Conservation (phyloP, 805 yeast genomes). For the Ogataea salicorniae region DNA sequence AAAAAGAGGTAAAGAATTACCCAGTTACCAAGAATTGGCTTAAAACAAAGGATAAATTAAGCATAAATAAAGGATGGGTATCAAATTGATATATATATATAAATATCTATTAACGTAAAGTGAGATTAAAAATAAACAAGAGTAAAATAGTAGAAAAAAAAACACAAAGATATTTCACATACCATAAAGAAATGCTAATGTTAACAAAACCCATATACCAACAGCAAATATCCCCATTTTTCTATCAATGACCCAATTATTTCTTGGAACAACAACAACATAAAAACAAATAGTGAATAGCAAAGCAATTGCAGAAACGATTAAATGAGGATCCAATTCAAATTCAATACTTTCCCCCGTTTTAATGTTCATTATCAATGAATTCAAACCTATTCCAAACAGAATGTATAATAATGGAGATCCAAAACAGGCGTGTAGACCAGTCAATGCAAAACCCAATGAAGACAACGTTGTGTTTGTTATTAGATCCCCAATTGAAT, state of each 20-base stretch:
- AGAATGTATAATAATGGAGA: constrained; percentile 45
- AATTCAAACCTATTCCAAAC: constrained; percentile 47
- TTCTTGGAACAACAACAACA: constrained; percentile 37
- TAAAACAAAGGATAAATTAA: no score
- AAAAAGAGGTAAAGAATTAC: no score
- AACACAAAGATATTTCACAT: neutral
- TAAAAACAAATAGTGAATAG: constrained; percentile 35
- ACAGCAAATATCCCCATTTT: constrained; percentile 33
- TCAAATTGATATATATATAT: no score
- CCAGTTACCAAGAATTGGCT: no score
- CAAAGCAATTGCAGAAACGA: constrained; percentile 36
- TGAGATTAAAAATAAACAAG: neutral
- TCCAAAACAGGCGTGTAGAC: constrained; percentile 50
- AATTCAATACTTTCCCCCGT: constrained; percentile 26
- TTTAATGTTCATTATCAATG: constrained; percentile 27
- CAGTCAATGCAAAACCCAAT: constrained; percentile 36
- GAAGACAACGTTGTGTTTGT: constrained; percentile 42
- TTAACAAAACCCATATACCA: constrained; percentile 28
- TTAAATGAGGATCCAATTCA: constrained; percentile 34
- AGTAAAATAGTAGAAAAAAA: neutral
- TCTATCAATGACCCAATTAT: constrained; percentile 41
- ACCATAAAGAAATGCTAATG: constrained; percentile 12
- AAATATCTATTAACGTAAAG: neutral
- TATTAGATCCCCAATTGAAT: constrained; percentile 47
- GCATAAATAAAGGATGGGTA: no score